Percentiles rank a stretch among this genome's conserved stretches.
Evolutionary conservation across 768 basidiomycete genomes (phyloP).

Genomic region (Melanogaster broomeanus): DNA sequence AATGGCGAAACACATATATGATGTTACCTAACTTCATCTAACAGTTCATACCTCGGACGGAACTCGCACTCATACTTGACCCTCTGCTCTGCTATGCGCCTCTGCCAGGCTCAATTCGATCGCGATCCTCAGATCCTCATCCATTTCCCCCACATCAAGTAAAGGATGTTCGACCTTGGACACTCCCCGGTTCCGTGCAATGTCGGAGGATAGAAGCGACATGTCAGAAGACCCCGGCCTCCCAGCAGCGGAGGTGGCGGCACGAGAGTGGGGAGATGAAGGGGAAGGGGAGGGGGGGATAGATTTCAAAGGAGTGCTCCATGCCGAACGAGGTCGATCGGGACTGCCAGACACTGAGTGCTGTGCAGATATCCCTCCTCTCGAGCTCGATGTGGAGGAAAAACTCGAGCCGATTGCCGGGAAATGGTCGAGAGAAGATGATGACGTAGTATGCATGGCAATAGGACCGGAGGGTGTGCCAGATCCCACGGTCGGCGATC

Average conservation of each 20-base stretch:
- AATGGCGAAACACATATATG: no score
- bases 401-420: conserved; percentile 35
- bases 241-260: conserved; percentile 8
- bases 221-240: conserved; percentile 7
- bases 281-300: conserved; percentile 6
- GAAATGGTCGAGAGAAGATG: conserved; percentile 32
- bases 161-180: not conserved
- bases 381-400: conserved; percentile 24
- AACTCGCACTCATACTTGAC: conserved; percentile 4
- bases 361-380: conserved; percentile 12
- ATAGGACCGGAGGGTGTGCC: conserved; percentile 10
- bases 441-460: conserved; percentile 10
- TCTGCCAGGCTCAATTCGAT: conserved; percentile 75
- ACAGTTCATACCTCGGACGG: no score
- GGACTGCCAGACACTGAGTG: conserved; percentile 13
- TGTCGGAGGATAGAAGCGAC: conserved; percentile 16
- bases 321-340: conserved; percentile 32
- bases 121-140: conserved; percentile 65
- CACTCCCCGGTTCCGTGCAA: conserved; percentile 1
- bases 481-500: conserved; percentile 7
- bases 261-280: conserved; percentile 19
- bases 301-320: conserved; percentile 40
- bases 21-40: no score
- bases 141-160: conserved; percentile 41
- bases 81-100: conserved; percentile 13